phyloP scores from a whole-genome alignment of 768 basidiomycete genomes.

The Mycena metata region DNA sequence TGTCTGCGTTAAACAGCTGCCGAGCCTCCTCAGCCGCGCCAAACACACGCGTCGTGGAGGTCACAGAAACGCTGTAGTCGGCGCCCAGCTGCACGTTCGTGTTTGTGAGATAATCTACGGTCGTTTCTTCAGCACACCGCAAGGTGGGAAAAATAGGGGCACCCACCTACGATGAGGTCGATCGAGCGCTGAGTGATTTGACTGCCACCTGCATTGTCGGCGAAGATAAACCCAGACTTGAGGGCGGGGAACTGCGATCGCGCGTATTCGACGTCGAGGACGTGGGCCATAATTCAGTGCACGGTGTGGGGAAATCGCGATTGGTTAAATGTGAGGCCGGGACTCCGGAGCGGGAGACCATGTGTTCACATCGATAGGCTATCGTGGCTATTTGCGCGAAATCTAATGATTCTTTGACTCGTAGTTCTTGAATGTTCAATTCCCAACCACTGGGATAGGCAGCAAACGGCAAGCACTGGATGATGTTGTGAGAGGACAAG shows the following conservation, averaged over 20 bases:
- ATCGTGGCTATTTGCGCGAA: too few species aligned
- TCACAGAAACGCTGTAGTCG: conserved; percentile 70
- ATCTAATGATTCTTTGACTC: too few species aligned
- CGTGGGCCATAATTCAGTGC: conserved; percentile 26
- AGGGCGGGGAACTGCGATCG: conserved; percentile 77
- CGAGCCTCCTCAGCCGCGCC: conserved; percentile 66
- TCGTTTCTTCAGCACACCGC: conserved; percentile 42
- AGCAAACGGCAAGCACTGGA: too few species aligned
- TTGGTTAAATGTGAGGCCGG: neutral
- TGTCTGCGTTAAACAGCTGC: conserved; percentile 75
- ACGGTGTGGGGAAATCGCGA: conserved; percentile 4
- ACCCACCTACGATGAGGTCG: conserved; percentile 33
- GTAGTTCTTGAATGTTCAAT: too few species aligned
- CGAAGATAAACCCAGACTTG: conserved; percentile 71
- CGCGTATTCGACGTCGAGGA: conserved; percentile 63
- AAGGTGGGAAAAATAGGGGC: too few species aligned
- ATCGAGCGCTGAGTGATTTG: conserved; percentile 61
- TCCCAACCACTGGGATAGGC: too few species aligned
- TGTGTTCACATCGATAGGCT: too few species aligned
- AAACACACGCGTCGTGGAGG: conserved; percentile 61
- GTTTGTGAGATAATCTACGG: conserved; percentile 75
- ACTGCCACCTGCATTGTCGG: conserved; percentile 84
- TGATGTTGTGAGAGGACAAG: too few species aligned
- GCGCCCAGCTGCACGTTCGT: conserved; percentile 84
- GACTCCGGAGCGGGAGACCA: neutral